Conservation (phyloP, 1,284 basidiomycete genomes). For the Golubevia pallescens region DNA sequence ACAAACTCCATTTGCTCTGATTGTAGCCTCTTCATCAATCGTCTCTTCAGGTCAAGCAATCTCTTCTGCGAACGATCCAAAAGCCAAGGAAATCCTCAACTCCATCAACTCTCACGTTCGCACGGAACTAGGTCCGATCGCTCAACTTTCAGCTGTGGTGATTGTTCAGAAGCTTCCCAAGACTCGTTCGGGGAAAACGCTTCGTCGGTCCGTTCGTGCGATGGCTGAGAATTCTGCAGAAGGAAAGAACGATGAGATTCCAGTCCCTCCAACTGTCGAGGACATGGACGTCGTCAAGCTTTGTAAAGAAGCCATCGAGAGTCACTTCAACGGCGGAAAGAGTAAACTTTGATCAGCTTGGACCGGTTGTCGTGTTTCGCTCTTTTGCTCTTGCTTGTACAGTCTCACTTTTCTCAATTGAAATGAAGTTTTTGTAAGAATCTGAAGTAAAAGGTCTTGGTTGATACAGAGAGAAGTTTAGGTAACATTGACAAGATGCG, state of each 20-base stretch:
- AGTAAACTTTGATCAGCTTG: not conserved
- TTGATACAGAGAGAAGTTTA: too few relatives aligned
- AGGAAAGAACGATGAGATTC: constrained; percentile 26
- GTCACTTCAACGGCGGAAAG: constrained; percentile 22
- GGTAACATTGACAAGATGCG: too few relatives aligned
- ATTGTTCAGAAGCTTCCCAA: constrained; percentile 48
- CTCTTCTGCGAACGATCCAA: constrained; percentile 9
- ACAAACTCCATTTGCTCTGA: constrained; percentile 53
- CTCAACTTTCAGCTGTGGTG: constrained; percentile 34
- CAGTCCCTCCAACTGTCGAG: constrained; percentile 33
- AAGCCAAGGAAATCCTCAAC: constrained; percentile 35
- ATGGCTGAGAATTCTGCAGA: constrained; percentile 44
- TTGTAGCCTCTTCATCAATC: constrained; percentile 27
- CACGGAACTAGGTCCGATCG: constrained; percentile 53
- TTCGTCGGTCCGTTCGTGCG: constrained; percentile 28
- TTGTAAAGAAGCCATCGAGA: constrained; percentile 26
- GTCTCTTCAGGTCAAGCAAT: not conserved
- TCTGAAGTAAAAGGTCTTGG: too few relatives aligned
- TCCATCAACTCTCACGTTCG: constrained; percentile 44
- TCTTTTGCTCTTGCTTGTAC: too few relatives aligned
- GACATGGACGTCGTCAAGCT: constrained; percentile 35
- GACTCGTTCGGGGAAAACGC: constrained; percentile 52
- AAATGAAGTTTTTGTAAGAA: too few relatives aligned
- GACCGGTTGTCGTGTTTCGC: too few relatives aligned
- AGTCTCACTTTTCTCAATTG: too few relatives aligned